phyloP scores from a whole-genome alignment of 805 yeast genomes.

The Candida nemodendra region DNA sequence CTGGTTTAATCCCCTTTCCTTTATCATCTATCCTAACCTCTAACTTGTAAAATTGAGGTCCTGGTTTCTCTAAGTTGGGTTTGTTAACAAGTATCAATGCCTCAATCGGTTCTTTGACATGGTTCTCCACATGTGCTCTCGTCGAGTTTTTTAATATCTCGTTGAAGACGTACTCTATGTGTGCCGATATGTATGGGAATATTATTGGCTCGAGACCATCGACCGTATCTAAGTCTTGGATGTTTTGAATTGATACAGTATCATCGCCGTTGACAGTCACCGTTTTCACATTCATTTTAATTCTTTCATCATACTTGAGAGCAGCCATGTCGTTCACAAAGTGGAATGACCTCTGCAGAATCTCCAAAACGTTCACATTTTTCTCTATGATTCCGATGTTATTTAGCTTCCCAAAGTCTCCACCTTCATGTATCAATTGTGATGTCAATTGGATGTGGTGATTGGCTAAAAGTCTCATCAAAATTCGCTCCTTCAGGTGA shows the following conservation, averaged over 20 bases:
- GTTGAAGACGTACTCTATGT: constrained; percentile 81
- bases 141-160: constrained; percentile 86
- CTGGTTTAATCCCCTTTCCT: constrained; percentile 85
- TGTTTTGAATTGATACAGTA: constrained; percentile 29
- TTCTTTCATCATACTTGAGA: constrained; percentile 77
- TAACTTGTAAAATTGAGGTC: constrained; percentile 34
- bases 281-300: constrained; percentile 55
- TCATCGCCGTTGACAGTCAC: constrained; percentile 28
- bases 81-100: constrained; percentile 43
- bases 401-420: constrained; percentile 35
- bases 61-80: constrained; percentile 24
- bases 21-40: constrained; percentile 79
- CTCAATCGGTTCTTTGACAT: constrained; percentile 43
- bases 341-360: constrained; percentile 63
- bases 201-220: constrained; percentile 32
- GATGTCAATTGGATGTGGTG: constrained; percentile 72
- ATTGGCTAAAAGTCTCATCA: constrained; percentile 82
- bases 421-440: constrained; percentile 37
- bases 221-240: constrained; percentile 32
- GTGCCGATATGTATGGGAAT: constrained; percentile 84
- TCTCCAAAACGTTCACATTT: constrained; percentile 58
- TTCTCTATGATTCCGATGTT: constrained; percentile 68
- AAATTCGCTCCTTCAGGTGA: constrained; percentile 80
- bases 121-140: constrained; percentile 81
- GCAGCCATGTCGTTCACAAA: constrained; percentile 81